Evolutionary conservation across 345 rosid species (phyloP), one percentile per base, ranked within the genome.

Genomic region (Excoecaria agallocha): DNA sequence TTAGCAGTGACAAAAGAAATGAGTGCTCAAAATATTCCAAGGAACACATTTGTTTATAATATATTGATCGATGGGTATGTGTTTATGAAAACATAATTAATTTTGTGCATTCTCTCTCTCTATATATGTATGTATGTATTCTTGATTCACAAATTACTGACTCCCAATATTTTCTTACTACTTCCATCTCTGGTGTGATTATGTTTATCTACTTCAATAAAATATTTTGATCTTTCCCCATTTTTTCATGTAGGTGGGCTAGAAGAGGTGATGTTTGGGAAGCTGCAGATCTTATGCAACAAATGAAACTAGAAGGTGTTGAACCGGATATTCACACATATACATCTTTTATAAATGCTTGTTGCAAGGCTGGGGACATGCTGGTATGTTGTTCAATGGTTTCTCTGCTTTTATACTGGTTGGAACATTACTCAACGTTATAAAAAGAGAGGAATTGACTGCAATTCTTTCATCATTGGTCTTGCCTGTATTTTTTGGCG

Each of bases 211-310:
- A 12, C 20, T 66, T 12, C 39, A 52, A 30, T 11, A 52, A 70
- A 6, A 11, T 71, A 7, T n/a, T 19, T 39, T 35, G 24, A 41
- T 64, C 58, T 3, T 45, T 56, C 22, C 55, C 15, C 3, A 35
- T 69, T 39, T 61, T 50, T 30, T 45, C 46, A 0, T 74, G 43
- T 73, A 94, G 99, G 86, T 94, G 98, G 99, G 96, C 99, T 76
- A 85, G 99, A 72, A 81, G 98, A 82, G 99, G 99, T 16, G 98
- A 92, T 86, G 91, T 94, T 35, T 92, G 98, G 98, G 97, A 94
- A 82, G 98, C 98, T 11, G 93, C 92, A 41, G 98, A 94, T 73
- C 85, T 94, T 78, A 89, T 94, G 90, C 97, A 91, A 65, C 97
- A 92, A 84, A 94, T 94, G 98, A 92, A 83, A 57, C 86, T 76